These are phyloP conservation scores for Debaryomyces hansenii DNA, from an alignment of 805 yeast species.

Conservation along the genomic window DNA sequence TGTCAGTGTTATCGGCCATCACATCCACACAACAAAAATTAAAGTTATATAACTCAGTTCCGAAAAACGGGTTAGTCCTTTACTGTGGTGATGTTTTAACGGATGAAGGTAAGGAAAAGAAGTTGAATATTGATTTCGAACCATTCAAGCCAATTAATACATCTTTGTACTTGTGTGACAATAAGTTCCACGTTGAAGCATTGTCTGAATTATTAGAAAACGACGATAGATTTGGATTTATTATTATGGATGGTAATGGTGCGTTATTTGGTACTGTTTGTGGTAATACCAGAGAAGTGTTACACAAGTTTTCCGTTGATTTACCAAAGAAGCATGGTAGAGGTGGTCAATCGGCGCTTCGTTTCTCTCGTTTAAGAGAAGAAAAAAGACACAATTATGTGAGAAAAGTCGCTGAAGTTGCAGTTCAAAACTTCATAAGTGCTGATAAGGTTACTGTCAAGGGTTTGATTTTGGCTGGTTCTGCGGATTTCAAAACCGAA, in stretches of 20 bases:
- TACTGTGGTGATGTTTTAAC: constrained; percentile 99
- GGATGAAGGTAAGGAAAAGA: constrained; percentile 96
- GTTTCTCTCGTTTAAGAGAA: constrained; percentile 98
- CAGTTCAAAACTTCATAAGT: constrained; percentile 96
- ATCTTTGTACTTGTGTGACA: constrained; percentile 91
- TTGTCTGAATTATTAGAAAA: constrained; percentile 89
- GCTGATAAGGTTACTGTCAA: constrained; percentile 90
- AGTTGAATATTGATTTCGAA: constrained; percentile 94
- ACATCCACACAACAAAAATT: constrained; percentile 97
- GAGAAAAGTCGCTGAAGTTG: constrained; percentile 96
- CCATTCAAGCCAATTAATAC: constrained; percentile 99
- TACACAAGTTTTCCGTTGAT: constrained; percentile 94
- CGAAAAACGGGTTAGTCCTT: constrained; percentile 91
- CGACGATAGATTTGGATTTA: constrained; percentile 96
- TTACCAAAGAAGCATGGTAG: constrained; percentile 99
- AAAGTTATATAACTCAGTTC: constrained; percentile 85
- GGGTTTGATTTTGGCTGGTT: constrained; percentile 96
- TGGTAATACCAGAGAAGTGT: constrained; percentile 95
- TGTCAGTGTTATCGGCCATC: constrained; percentile 93
- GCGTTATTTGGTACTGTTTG: constrained; percentile 92
- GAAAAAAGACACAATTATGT: constrained; percentile 99
- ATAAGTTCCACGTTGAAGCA: constrained; percentile 97
- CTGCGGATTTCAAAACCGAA: constrained; percentile 98
- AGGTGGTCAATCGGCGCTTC: constrained; percentile 99
- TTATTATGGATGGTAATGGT: constrained; percentile 99